Percentiles rank a stretch among this genome's conserved stretches.
Evolutionary conservation across 148 eudicot genomes (phyloP).

Genomic region (Diospyros lotus): DNA sequence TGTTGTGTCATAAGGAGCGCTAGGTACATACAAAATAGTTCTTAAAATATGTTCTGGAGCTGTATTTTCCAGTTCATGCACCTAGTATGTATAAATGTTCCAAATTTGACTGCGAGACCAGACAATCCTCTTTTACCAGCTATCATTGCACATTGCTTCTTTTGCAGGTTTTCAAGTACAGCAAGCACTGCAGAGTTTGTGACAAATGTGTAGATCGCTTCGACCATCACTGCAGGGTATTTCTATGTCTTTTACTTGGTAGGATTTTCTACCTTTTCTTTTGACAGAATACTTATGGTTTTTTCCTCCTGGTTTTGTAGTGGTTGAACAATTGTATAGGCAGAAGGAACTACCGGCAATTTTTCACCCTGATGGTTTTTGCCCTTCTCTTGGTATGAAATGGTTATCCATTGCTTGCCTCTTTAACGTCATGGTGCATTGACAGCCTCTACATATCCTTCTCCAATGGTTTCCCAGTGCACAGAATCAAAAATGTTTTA

Average conservation of each 20-base stretch:
- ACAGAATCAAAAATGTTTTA: neutral
- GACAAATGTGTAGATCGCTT: constrained; percentile 93
- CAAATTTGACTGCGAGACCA: neutral
- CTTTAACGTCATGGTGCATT: neutral
- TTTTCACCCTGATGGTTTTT: constrained; percentile 91
- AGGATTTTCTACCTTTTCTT: neutral
- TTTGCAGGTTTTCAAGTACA: constrained; percentile 91
- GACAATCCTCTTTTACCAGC: neutral
- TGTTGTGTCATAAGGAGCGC: neutral
- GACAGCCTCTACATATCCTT: constrained; percentile 3
- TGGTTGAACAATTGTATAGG: constrained; percentile 69
- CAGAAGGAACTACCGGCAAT: constrained; percentile 80
- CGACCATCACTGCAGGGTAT: constrained; percentile 99
- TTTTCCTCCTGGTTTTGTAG: constrained; percentile 21
- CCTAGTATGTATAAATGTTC: neutral
- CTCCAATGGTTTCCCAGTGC: neutral
- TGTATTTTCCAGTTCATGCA: neutral
- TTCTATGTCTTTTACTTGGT: constrained; percentile 3
- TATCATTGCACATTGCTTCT: constrained; percentile 14
- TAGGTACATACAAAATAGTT: neutral
- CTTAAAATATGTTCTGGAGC: neutral
- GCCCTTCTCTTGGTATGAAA: constrained; percentile 76
- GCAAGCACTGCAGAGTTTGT: constrained; percentile 99
- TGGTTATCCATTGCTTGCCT: constrained; percentile 18
- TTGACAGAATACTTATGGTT: constrained; percentile 11